Evolutionary conservation across 1,284 basidiomycete genomes (phyloP), one percentile per base, ranked within the genome.

Genomic region (Porodaedalea pini): DNA sequence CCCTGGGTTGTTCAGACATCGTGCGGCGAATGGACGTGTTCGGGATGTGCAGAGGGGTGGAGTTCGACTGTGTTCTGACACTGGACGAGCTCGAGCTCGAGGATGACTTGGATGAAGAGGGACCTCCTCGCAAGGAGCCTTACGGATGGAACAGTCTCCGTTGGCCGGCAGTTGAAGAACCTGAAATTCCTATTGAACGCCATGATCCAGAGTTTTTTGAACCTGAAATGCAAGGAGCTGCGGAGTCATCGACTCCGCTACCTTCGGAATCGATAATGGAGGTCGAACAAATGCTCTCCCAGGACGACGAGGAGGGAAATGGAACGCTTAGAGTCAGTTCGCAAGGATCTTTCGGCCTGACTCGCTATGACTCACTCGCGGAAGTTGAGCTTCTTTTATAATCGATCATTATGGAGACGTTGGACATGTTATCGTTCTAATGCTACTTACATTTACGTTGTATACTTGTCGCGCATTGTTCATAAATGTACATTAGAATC

Each of bases 401-500:
- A 47, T 31, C 1, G 4, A n/a, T 29, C 31, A 44, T 44, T 23
- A 23, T 47, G 23, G 7, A n/a, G n/a, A 6, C 5, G 10, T 3
- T 21, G 11, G n/a, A 2, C 21, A 10, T 44, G 17, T 17, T 10
- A 19, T 44, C 11, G 41, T 47, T 4, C 25, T 47, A 29, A 47
- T 27, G 7, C 29, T 47, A 7, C 29, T 27, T 25, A n/a, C 2
- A 11, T n/a, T 3, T 13, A n/a, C 45, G 15, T 10, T 31, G 45
- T 47, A 47, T 6, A 29, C 3, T 8, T 29, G 17, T 21, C 15
- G 19, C 41, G 17, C 36, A 37, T 27, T 44, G 41, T 44, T 21
- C 41, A 44, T 44, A 44, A 44, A 44, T 44, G 41, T 17, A 44
- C 25, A 44, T 44, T n/a, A n/a, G n/a, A n/a, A n/a, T n/a, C n/a